Conservation (phyloP, 768 basidiomycete genomes). For the Macrocybe gigantea region DNA sequence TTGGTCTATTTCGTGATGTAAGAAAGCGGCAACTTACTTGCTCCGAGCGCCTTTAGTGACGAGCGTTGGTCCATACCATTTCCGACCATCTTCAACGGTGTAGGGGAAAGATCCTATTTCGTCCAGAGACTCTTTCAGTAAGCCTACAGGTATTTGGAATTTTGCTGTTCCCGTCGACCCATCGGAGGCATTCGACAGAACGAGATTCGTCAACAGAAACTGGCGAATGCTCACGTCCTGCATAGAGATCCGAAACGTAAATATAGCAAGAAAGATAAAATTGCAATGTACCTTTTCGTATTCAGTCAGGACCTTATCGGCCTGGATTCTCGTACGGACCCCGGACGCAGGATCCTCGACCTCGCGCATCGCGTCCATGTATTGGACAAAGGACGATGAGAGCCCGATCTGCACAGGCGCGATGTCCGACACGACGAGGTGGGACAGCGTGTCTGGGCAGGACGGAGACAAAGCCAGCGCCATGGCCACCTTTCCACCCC, state of each 20-base stretch:
- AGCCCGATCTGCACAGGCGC: conserved; percentile 50
- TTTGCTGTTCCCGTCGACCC: conserved; percentile 23
- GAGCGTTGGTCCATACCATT: conserved; percentile 50
- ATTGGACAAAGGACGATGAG: conserved; percentile 56
- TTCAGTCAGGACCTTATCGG: conserved; percentile 52
- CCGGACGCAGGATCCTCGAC: conserved; percentile 41
- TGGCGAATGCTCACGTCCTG: conserved; percentile 66
- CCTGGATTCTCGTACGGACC: conserved; percentile 56
- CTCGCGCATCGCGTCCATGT: conserved; percentile 65
- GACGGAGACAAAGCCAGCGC: conserved; percentile 44
- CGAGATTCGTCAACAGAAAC: conserved; percentile 79
- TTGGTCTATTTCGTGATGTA: not conserved
- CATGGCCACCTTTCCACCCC: conserved; percentile 84
- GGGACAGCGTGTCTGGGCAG: conserved; percentile 34
- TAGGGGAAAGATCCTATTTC: conserved; percentile 77
- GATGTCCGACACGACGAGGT: conserved; percentile 75
- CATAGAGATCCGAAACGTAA: not conserved
- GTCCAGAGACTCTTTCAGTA: conserved; percentile 50
- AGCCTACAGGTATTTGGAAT: conserved; percentile 68
- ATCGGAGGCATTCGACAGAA: conserved; percentile 20
- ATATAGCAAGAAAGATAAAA: not conserved
- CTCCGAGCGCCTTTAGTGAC: conserved; percentile 77
- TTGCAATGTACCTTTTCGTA: conserved; percentile 49
- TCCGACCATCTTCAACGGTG: conserved; percentile 39
- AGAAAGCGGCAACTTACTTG: conserved; percentile 37